These are phyloP conservation scores for Exophiala bonariae DNA, from an alignment of 2,329 filamentous ascomycete genomes.

Conservation along the genomic window DNA sequence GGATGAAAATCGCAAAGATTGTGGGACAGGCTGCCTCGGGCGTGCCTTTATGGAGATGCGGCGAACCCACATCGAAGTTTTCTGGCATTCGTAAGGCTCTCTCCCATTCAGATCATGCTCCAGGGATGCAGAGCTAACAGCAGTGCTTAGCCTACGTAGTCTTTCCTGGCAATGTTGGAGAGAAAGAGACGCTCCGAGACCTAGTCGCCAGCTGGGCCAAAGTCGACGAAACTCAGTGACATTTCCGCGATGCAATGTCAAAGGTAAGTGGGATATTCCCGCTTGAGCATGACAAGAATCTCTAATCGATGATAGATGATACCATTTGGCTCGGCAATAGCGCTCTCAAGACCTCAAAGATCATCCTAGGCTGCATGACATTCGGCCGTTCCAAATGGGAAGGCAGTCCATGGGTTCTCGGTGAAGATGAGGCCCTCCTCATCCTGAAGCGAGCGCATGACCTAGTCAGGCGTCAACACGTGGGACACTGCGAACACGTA, in stretches of 20 bases:
- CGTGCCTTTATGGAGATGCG: constrained; percentile 60
- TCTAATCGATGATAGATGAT: no score
- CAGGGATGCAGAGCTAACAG: no score
- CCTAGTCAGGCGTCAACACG: constrained; percentile 14
- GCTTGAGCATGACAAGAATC: no score
- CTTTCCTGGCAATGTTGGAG: constrained; percentile 60
- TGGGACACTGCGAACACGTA: constrained; percentile 47
- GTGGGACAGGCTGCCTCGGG: constrained; percentile 59
- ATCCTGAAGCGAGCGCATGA: constrained; percentile 20
- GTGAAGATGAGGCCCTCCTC: constrained; percentile 3
- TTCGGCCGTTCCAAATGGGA: no score
- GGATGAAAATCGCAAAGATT: constrained; percentile 55
- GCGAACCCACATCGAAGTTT: constrained; percentile 54
- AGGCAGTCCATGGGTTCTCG: no score
- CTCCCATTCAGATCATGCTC: no score
- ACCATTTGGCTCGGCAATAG: no score
- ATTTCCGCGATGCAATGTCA: no score
- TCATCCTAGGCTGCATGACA: no score
- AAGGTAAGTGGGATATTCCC: no score
- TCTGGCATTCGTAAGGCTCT: constrained; percentile 40
- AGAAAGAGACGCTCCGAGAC: constrained; percentile 47
- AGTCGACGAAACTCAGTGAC: no score
- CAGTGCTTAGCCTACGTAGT: constrained; percentile 48
- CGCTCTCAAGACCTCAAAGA: no score
- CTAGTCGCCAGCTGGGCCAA: constrained; percentile 45